Evolutionary conservation across 805 yeast species (phyloP).

Genomic region (Candida adriatica): DNA sequence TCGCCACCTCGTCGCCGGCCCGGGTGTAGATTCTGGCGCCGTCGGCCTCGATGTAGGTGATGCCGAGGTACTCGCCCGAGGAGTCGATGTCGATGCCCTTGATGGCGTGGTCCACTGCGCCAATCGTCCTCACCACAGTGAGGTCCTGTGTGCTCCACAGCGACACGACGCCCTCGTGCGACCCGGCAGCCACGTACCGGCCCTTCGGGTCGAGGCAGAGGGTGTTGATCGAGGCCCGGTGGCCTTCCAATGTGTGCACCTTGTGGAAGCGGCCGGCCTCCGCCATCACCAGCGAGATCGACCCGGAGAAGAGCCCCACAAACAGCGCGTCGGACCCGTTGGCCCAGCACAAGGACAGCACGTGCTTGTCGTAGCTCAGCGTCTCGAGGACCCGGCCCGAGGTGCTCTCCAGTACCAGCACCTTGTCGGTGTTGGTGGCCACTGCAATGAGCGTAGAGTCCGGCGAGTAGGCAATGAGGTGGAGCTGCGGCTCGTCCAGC

Average conservation of each 20-base stretch:
- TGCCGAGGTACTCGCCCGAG: slow-evolving; percentile 41
- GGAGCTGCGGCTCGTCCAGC: slow-evolving; percentile 23
- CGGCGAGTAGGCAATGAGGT: slow-evolving; percentile 19
- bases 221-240: slow-evolving; percentile 43
- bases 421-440: slow-evolving; percentile 32
- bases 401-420: slow-evolving; percentile 30
- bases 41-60: slow-evolving; percentile 36
- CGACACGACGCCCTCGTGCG: slow-evolving; percentile 50
- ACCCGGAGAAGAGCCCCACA: slow-evolving; percentile 44
- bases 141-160: slow-evolving; percentile 40
- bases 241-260: slow-evolving; percentile 31
- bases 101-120: slow-evolving; percentile 38
- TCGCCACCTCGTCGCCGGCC: slow-evolving; percentile 18
- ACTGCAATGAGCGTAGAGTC: slow-evolving; percentile 42
- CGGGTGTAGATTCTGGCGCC: slow-evolving; percentile 32
- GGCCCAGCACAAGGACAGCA: slow-evolving; percentile 26
- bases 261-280: slow-evolving; percentile 6
- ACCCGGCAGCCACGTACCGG: slow-evolving; percentile 41
- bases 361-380: slow-evolving; percentile 20
- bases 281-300: slow-evolving; percentile 23
- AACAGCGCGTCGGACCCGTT: slow-evolving; percentile 32
- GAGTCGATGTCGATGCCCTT: slow-evolving; percentile 32
- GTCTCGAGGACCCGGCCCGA: slow-evolving; percentile 26
- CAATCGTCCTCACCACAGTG: slow-evolving; percentile 31
- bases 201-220: slow-evolving; percentile 49